Percentiles rank a stretch among this genome's conserved stretches.
Evolutionary conservation across 2,329 filamentous ascomycete genomes (phyloP).

Genomic region (Penicillium digitatum): DNA sequence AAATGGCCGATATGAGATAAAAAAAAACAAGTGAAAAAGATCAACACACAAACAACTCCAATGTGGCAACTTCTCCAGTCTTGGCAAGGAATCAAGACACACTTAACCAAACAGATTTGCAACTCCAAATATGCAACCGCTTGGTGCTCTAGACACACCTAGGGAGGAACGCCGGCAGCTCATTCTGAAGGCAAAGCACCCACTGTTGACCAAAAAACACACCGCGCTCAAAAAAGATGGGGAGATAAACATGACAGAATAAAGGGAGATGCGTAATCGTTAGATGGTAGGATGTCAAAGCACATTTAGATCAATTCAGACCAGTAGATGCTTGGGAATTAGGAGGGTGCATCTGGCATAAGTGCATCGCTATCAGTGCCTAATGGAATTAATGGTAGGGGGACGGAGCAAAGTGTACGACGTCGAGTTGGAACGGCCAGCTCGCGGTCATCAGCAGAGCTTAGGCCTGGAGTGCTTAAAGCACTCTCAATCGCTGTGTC

Average conservation of each 20-base stretch:
- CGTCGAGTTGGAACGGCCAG: conserved; percentile 16
- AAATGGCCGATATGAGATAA: conserved; percentile 11
- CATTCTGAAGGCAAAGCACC: conserved; percentile 13
- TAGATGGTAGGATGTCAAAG: conserved; percentile 15
- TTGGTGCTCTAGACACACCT: conserved; percentile 12
- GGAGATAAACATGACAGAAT: conserved; percentile 11
- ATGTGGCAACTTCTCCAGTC: not conserved
- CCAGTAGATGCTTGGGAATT: conserved; percentile 13
- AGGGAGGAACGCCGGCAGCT: conserved; percentile 11
- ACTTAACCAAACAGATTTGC: conserved; percentile 5
- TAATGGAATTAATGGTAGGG: conserved; percentile 26
- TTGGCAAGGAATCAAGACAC: not conserved
- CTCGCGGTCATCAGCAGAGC: conserved; percentile 19
- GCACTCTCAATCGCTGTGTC: conserved; percentile 32
- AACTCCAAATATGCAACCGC: conserved; percentile 25
- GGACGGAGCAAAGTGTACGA: conserved; percentile 32
- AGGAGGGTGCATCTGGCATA: conserved; percentile 34
- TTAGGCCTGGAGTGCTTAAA: conserved; percentile 32
- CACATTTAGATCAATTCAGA: not conserved
- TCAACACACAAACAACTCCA: conserved; percentile 2
- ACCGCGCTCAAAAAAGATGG: conserved; percentile 9
- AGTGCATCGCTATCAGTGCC: conserved; percentile 31
- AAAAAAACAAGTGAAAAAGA: conserved; percentile 2
- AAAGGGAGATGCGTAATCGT: conserved; percentile 20
- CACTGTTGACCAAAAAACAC: conserved; percentile 11